These are phyloP conservation scores for Nymphaea colorata DNA, from an alignment of 164 flowering plant species.

Conservation along the genomic window DNA sequence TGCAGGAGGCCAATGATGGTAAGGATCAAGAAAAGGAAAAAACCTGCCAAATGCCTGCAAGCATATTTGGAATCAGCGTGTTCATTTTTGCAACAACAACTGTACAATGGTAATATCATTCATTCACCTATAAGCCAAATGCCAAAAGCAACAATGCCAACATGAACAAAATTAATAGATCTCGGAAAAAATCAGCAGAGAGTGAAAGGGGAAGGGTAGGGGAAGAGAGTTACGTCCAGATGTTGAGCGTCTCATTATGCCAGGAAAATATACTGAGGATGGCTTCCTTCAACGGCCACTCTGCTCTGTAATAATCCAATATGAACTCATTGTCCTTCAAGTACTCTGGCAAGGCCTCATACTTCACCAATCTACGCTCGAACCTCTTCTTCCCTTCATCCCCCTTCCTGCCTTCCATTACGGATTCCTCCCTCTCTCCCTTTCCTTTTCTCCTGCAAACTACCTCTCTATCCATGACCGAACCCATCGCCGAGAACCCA, in stretches of 20 bases:
- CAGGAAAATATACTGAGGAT: conserved; percentile 56
- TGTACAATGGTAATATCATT: background rate
- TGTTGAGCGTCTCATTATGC: conserved; percentile 93
- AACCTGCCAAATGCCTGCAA: conserved; percentile 80
- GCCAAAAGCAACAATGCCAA: background rate
- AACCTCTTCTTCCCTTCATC: conserved; percentile 13
- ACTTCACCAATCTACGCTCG: conserved; percentile 46
- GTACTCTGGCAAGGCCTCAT: conserved; percentile 67
- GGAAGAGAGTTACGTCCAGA: conserved; percentile 62
- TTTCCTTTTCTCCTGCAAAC: background rate
- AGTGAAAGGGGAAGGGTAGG: background rate
- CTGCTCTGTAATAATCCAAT: conserved; percentile 60
- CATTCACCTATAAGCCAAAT: background rate
- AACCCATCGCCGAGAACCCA: background rate
- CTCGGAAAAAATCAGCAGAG: background rate
- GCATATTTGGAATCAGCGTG: background rate
- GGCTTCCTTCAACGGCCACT: conserved; percentile 77
- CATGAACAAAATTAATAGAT: background rate
- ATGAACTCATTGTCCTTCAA: conserved; percentile 84
- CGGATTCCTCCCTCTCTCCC: background rate
- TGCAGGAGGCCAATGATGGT: conserved; percentile 46
- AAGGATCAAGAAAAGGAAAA: conserved; percentile 47
- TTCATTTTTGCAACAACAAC: too few relatives aligned
- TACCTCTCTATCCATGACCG: background rate
- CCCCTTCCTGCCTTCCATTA: background rate